Conservation (phyloP, 305 asterid genomes). For the Fraxinus sp. region DNA sequence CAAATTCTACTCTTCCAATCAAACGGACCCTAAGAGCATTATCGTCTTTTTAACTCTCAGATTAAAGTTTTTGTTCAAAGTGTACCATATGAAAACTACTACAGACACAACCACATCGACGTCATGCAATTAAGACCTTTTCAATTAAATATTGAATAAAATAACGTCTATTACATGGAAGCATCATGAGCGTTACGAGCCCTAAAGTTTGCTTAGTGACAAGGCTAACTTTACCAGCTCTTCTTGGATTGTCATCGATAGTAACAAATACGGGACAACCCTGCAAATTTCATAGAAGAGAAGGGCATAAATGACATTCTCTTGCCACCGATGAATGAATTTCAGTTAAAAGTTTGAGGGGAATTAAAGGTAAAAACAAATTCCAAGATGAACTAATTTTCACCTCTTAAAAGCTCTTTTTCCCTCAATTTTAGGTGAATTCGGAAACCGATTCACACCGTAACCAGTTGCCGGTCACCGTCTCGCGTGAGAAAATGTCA, state of each 20-base stretch:
- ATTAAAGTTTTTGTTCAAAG: background rate
- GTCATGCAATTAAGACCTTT: background rate
- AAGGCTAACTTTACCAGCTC: background rate
- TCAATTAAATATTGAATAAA: background rate
- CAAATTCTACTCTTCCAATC: too few species aligned
- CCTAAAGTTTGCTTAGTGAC: background rate
- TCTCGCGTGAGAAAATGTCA: slow-evolving; percentile 29
- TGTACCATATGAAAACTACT: background rate
- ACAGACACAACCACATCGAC: background rate
- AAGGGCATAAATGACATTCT: slow-evolving; percentile 11
- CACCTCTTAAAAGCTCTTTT: background rate
- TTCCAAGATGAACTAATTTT: background rate
- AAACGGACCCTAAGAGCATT: background rate
- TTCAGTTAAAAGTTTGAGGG: slow-evolving; percentile 9
- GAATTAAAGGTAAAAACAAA: slow-evolving; percentile 3
- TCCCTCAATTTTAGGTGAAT: slow-evolving; percentile 25
- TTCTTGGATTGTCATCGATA: background rate
- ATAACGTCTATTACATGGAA: background rate
- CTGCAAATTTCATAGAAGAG: background rate
- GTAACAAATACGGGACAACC: background rate
- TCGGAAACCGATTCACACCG: slow-evolving; percentile 26
- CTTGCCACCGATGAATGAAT: background rate
- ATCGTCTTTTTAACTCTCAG: background rate
- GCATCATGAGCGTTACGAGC: background rate
- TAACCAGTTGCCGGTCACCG: slow-evolving; percentile 50